Evolutionary conservation across 129 eudicot genomes (phyloP).

Genomic region (Gnaphalium uliginosum): DNA sequence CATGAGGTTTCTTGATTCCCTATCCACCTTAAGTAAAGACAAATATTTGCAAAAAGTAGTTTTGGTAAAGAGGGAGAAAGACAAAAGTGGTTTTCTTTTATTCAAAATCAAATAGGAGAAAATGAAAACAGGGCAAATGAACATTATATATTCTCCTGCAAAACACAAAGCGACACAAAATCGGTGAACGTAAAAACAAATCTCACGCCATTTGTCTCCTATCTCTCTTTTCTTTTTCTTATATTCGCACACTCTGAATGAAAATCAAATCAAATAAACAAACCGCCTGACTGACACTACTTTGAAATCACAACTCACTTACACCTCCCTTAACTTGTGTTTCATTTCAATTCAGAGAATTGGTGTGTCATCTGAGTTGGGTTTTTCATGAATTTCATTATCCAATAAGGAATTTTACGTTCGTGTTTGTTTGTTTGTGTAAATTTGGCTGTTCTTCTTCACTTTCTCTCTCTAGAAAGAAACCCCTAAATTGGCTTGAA

Average conservation of each 20-base stretch:
- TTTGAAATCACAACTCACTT: slow-evolving; percentile 22
- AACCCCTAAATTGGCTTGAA: slow-evolving; percentile 1
- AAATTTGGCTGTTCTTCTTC: slow-evolving; percentile 13
- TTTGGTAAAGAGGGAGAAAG: slow-evolving; percentile 32
- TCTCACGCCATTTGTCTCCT: slow-evolving; percentile 45
- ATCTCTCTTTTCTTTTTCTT: slow-evolving; percentile 14
- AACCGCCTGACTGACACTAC: slow-evolving; percentile 35
- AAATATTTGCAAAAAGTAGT: slow-evolving; percentile 34
- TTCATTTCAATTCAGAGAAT: slow-evolving; percentile 5
- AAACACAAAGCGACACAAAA: slow-evolving; percentile 35
- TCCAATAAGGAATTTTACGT: slow-evolving; percentile 41
- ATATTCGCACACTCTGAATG: not conserved
- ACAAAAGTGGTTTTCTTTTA: slow-evolving; percentile 35
- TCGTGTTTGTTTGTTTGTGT: slow-evolving; percentile 1
- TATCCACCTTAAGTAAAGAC: slow-evolving; percentile 34
- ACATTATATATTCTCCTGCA: slow-evolving; percentile 39
- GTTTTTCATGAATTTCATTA: slow-evolving; percentile 46
- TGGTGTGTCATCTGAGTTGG: slow-evolving; percentile 43
- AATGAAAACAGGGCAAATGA: slow-evolving; percentile 28
- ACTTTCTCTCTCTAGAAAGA: not conserved
- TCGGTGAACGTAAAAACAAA: slow-evolving; percentile 37
- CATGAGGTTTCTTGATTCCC: slow-evolving; percentile 33
- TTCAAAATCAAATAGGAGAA: slow-evolving; percentile 28
- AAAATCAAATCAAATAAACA: slow-evolving; percentile 29
- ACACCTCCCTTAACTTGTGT: not conserved